Conservation (phyloP, 2,329 filamentous ascomycete genomes). For the Dothiorella sarmentorum region DNA sequence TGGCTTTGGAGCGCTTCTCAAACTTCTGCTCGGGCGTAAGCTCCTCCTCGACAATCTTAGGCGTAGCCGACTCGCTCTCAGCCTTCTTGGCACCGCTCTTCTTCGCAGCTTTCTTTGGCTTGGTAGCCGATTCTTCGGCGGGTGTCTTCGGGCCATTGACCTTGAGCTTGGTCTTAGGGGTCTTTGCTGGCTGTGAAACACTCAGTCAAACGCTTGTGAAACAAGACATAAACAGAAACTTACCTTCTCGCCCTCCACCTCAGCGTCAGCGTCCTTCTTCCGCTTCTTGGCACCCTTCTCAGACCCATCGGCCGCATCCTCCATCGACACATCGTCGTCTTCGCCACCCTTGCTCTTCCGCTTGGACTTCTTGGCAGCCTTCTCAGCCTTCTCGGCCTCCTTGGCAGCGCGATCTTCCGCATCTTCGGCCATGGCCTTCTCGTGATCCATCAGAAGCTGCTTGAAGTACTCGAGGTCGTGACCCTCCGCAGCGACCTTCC, state of each 20-base stretch:
- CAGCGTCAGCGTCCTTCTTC: constrained; percentile 65
- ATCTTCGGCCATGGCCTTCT: constrained; percentile 54
- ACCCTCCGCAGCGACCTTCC: constrained; percentile 72
- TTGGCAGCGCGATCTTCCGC: constrained; percentile 65
- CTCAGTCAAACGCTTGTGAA: not conserved
- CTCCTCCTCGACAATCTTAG: constrained; percentile 50
- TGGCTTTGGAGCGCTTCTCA: constrained; percentile 57
- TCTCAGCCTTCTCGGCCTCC: constrained; percentile 58
- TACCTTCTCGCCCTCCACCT: constrained; percentile 67
- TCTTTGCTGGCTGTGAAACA: constrained; percentile 45
- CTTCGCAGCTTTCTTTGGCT: constrained; percentile 28
- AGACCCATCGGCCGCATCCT: constrained; percentile 37
- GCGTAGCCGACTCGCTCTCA: constrained; percentile 51
- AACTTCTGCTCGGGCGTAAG: constrained; percentile 54
- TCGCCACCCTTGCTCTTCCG: constrained; percentile 38
- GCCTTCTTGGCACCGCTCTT: constrained; percentile 56
- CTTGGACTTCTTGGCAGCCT: constrained; percentile 38
- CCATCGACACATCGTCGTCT: constrained; percentile 39
- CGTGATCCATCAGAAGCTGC: constrained; percentile 62
- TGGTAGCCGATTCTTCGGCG: constrained; percentile 34
- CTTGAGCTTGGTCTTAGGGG: constrained; percentile 49
- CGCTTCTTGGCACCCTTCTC: constrained; percentile 60
- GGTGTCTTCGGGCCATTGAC: constrained; percentile 38
- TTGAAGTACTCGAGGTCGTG: constrained; percentile 82
- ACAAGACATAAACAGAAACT: constrained; percentile 18